Evolutionary conservation across 768 basidiomycete genomes (phyloP).

Genomic region (Podaxis sp.): DNA sequence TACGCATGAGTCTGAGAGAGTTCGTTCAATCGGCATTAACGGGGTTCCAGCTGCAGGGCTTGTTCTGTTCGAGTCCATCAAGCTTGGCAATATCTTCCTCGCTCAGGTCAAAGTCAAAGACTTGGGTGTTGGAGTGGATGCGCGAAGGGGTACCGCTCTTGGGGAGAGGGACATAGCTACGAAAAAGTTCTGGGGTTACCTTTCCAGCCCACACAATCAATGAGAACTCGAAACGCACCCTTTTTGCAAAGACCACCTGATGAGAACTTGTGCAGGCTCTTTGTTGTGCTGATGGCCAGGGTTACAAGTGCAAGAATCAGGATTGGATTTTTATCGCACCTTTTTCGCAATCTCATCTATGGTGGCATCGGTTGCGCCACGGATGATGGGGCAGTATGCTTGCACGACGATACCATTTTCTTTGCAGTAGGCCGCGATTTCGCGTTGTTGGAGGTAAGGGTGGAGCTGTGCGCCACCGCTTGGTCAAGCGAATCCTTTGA

Average conservation of each 20-base stretch:
- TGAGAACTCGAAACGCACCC: conserved; percentile 38
- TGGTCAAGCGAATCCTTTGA: not conserved
- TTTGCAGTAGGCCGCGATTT: conserved; percentile 71
- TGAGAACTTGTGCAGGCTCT: conserved; percentile 68
- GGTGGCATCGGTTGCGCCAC: conserved; percentile 27
- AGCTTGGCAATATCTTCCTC: conserved; percentile 10
- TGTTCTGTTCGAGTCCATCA: conserved; percentile 8
- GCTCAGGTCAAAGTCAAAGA: conserved; percentile 11
- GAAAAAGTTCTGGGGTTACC: not conserved
- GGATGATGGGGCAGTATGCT: conserved; percentile 68
- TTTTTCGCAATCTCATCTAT: conserved; percentile 11
- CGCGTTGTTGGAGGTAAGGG: conserved; percentile 70
- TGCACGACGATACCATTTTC: conserved; percentile 52
- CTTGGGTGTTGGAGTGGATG: conserved; percentile 8
- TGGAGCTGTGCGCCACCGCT: conserved; percentile 45
- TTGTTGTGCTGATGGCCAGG: conserved; percentile 38
- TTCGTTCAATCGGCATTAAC: conserved; percentile 7
- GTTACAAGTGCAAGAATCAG: no score
- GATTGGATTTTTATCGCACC: not conserved
- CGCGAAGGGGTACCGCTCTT: conserved; percentile 12
- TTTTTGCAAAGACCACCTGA: conserved; percentile 86
- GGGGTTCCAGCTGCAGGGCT: conserved; percentile 12
- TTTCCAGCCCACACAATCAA: not conserved
- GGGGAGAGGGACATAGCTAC: conserved; percentile 8
- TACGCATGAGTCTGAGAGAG: not conserved